A percentile compares a stretch with the other conserved stretches of the same genome.
Conservation (phyloP, 805 yeast genomes). For the Kuraishia ogatae region DNA sequence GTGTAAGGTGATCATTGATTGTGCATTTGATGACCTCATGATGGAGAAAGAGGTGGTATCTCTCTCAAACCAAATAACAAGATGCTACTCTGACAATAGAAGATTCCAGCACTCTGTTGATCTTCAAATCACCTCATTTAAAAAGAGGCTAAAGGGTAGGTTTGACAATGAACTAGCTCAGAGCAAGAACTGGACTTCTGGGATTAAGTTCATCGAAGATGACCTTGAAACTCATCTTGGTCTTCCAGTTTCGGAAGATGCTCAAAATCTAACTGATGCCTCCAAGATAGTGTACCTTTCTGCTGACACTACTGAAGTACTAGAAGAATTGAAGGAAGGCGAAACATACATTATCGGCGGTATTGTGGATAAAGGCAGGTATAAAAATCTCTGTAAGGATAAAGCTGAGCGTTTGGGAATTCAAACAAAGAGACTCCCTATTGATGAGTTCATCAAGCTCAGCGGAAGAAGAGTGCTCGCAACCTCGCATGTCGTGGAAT, state of each 20-base stretch:
- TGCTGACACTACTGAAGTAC: conserved; percentile 73
- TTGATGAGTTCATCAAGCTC: conserved; percentile 72
- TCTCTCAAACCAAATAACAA: conserved; percentile 68
- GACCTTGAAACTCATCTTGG: conserved; percentile 23
- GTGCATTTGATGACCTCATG: conserved; percentile 90
- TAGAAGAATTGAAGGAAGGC: conserved; percentile 57
- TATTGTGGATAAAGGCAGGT: conserved; percentile 90
- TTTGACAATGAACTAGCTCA: conserved; percentile 57
- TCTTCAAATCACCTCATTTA: conserved; percentile 55
- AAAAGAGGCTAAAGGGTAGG: conserved; percentile 54
- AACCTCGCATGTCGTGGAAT: conserved; percentile 90
- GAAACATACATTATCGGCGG: conserved; percentile 88
- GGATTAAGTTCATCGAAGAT: conserved; percentile 37
- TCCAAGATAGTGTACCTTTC: conserved; percentile 59
- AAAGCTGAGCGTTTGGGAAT: conserved; percentile 74
- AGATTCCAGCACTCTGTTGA: conserved; percentile 49
- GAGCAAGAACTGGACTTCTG: conserved; percentile 54
- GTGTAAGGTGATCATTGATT: conserved; percentile 64
- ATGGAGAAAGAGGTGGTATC: conserved; percentile 61
- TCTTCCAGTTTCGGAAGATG: conserved; percentile 20
- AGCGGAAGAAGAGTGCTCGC: conserved; percentile 87
- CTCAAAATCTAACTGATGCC: conserved; percentile 11
- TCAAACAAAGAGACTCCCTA: conserved; percentile 72
- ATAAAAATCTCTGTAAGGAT: conserved; percentile 68
- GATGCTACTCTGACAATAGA: conserved; percentile 75